Evolutionary conservation across 2,329 filamentous ascomycete species (phyloP).

Genomic region (Penicillium sp.): DNA sequence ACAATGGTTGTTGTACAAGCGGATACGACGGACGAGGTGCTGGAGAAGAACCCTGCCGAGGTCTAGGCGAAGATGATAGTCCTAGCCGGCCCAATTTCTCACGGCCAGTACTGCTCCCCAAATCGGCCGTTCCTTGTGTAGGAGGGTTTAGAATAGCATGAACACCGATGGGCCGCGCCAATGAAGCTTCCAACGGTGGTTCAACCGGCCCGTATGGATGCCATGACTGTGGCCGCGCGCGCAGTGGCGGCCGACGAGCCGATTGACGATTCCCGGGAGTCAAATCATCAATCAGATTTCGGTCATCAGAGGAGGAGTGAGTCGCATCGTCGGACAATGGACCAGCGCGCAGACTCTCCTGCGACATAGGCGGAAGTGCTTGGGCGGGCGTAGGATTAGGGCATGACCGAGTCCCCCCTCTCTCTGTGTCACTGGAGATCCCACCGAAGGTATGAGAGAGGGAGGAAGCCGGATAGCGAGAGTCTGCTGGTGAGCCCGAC

Average conservation of each 20-base stretch:
- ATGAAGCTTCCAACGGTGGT: constrained; percentile 39
- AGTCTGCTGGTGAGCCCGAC: constrained; percentile 34
- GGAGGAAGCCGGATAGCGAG: constrained; percentile 40
- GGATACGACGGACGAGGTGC: constrained; percentile 34
- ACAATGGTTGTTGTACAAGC: constrained; percentile 39
- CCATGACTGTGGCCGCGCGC: constrained; percentile 43
- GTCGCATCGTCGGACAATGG: constrained; percentile 39
- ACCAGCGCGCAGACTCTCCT: constrained; percentile 39
- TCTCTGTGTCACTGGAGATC: constrained; percentile 43
- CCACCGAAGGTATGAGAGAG: constrained; percentile 47
- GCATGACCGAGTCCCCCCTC: constrained; percentile 50
- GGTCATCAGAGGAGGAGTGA: constrained; percentile 24
- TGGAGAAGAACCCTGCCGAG: constrained; percentile 40
- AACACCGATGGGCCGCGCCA: constrained; percentile 47
- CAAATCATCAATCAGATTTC: constrained; percentile 33
- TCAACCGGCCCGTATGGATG: constrained; percentile 45
- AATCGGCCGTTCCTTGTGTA: constrained; percentile 32
- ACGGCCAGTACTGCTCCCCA: constrained; percentile 23
- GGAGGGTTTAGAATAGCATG: constrained; percentile 50
- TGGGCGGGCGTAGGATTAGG: constrained; percentile 36
- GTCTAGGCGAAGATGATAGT: constrained; percentile 34
- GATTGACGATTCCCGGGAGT: constrained; percentile 22
- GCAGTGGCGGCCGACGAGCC: constrained; percentile 35
- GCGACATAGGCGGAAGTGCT: constrained; percentile 49
- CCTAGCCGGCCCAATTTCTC: constrained; percentile 34